Evolutionary conservation across 768 basidiomycete genomes (phyloP), one percentile per base, ranked within the genome.

Genomic region (Myochromella boudieri): DNA sequence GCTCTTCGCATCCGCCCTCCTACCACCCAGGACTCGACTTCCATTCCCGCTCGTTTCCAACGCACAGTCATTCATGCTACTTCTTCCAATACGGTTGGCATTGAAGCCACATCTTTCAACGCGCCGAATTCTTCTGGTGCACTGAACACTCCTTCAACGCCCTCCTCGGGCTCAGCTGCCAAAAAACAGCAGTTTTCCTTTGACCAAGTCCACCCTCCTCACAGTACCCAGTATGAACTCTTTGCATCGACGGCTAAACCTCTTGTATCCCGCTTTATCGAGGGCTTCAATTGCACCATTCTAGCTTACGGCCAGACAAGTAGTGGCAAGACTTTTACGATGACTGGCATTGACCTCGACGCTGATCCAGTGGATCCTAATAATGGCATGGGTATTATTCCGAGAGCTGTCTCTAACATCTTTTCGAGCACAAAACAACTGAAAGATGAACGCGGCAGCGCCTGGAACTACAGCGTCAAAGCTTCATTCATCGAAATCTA

Each of bases 271-370:
- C 87, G 90, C 55, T 95, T 95, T 64, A 62, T 92, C 24, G 91
- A 94, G 60, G 95, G 95, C 4, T 94, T 94, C 68, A 99, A 99
- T 71, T 95, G 95, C 52, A 99, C 97, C 9, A 88, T 98, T 45
- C 82, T 99, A 54, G 97, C 97, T 41, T 99, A 99, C 68, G 95
- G 95, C 28, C 95, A 97, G 66, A 97, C 95, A 2, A 91, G 89
- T 55, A 93, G 90, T 54, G 95, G 95, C 48, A 99, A 99, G 70
- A 94, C 91, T 1, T 94, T 92, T 67, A 93, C 95, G 33, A 98
- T 98, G 97, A 95, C 95, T 24, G 95, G 95, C 41, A 74, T 91
- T 42, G 93, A 95, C 70, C 77, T 95, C 32, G 91, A 95, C 53
- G 80, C 83, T 29, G 88, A 93, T 72, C 87, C 86, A 52, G 77